These are phyloP conservation scores for Nigrospora oryzae DNA, from an alignment of 2,329 filamentous ascomycete species.

Conservation along the genomic window DNA sequence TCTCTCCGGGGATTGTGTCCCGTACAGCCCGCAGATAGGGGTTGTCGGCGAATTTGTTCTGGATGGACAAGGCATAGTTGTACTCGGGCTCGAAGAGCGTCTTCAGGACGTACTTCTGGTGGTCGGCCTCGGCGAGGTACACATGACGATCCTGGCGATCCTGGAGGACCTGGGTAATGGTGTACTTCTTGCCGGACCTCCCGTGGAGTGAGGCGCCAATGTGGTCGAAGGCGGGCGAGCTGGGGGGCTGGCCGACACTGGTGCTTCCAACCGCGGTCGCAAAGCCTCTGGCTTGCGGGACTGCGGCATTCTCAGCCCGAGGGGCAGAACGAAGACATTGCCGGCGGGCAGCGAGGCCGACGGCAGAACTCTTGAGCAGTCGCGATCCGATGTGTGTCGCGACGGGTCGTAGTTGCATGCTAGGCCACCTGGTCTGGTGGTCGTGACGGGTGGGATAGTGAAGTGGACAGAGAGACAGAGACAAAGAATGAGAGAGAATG, in stretches of 20 bases:
- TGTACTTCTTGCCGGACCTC: slow-evolving; percentile 20
- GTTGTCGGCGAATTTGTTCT: slow-evolving; percentile 19
- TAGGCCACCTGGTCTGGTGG: not conserved
- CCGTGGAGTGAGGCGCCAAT: slow-evolving; percentile 5
- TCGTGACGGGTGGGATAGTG: too few species aligned
- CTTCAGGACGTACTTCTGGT: slow-evolving; percentile 24
- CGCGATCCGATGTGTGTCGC: not conserved
- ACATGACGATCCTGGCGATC: slow-evolving; percentile 24
- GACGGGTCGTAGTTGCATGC: not conserved
- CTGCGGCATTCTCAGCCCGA: not conserved
- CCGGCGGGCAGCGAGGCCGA: not conserved
- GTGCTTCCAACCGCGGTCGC: not conserved
- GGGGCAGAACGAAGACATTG: not conserved
- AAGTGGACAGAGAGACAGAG: too few species aligned
- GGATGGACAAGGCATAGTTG: slow-evolving; percentile 22
- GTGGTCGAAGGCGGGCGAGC: not conserved
- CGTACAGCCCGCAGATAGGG: slow-evolving; percentile 27
- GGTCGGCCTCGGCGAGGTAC: slow-evolving; percentile 23
- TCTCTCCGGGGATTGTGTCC: slow-evolving; percentile 32
- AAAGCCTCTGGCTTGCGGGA: not conserved
- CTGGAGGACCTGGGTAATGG: slow-evolving; percentile 23
- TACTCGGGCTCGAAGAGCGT: slow-evolving; percentile 23
- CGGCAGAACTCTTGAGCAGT: not conserved
- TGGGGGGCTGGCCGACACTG: not conserved
- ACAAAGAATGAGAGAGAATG: too few species aligned